Evolutionary conservation across 495 filamentous ascomycete species (phyloP), one percentile per base, ranked within the genome.

Genomic region (Talaromyces liani): DNA sequence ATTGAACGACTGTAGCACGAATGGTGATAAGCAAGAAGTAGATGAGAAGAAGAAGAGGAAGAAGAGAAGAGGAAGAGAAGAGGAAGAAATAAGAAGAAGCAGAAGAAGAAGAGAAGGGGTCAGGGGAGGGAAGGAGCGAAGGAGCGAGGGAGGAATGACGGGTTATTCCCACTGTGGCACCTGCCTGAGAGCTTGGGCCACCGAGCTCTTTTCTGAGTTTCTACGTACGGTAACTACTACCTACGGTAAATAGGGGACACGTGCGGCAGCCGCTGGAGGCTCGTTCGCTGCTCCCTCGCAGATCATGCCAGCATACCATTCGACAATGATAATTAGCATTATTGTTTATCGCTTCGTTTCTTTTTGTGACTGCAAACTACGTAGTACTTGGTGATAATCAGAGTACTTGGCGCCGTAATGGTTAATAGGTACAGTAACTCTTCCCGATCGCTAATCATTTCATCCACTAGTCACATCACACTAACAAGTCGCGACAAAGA

Each of bases 51-150:
- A 27, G 25, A 27, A 27, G 27, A 27, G 27, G 27, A 25, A 41
- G 58, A 47, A 49, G 55, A 27, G 41, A 34, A 47, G 58, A 59
- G 51, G 14, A 33, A 34, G n/a, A n/a, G n/a, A n/a, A n/a, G n/a
- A n/a, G 58, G 53, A 31, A 41, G 61, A 57, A 33, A 47, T 57
- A 57, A 34, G 25, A 24, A 24, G 27, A 27, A 5, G 27, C 20
- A 41, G 58, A 47, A 49, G 55, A 22, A 34, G 25, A 29, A 62
- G 25, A 57, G 24, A 20, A 22, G 53, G 51, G 25, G 51, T 47
- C 29, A 12, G 12, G 58, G 33, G 24, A 36, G 53, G 6, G 24
- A 47, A 14, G 27, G 22, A 55, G 53, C 14, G 53, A 4, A 55
- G 53, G 53, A 29, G 24, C 18, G 53, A 56, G 27, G 22, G 49